Conservation (phyloP, 2,329 filamentous ascomycete genomes). For the Trichoderma sp. region DNA sequence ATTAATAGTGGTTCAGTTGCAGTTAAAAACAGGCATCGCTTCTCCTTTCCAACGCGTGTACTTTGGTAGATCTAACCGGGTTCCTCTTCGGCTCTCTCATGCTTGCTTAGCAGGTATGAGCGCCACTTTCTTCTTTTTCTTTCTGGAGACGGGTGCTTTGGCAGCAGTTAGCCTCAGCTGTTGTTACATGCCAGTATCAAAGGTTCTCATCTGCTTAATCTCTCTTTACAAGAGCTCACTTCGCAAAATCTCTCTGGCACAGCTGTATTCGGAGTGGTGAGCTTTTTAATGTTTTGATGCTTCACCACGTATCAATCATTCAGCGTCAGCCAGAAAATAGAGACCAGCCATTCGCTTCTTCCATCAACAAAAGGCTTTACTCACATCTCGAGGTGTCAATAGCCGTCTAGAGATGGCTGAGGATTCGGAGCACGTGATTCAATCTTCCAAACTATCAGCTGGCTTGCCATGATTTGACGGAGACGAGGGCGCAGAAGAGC, state of each 20-base stretch:
- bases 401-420: slow-evolving; percentile 29
- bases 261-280: slow-evolving; percentile 14
- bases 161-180: slow-evolving; percentile 31
- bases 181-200: slow-evolving; percentile 35
- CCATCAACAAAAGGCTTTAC: slow-evolving; percentile 29
- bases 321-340: slow-evolving; percentile 27
- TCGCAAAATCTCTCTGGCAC: neutral
- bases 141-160: slow-evolving; percentile 26
- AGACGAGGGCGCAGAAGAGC: slow-evolving; percentile 57
- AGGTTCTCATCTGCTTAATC: slow-evolving; percentile 27
- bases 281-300: slow-evolving; percentile 20
- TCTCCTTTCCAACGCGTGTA: slow-evolving; percentile 6
- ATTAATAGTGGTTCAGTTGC: neutral
- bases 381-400: slow-evolving; percentile 35
- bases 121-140: neutral
- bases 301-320: slow-evolving; percentile 23
- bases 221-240: neutral
- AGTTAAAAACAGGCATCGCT: neutral
- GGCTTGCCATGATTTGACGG: slow-evolving; percentile 55
- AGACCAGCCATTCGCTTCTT: neutral
- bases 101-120: neutral
- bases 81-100: neutral
- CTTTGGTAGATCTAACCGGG: slow-evolving; percentile 1
- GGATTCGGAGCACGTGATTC: slow-evolving; percentile 33
- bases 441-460: slow-evolving; percentile 58